A percentile compares a stretch with the other conserved stretches of the same genome.
phyloP scores from a whole-genome alignment of 805 yeast species.

The Wickerhamomyces mucosus region DNA sequence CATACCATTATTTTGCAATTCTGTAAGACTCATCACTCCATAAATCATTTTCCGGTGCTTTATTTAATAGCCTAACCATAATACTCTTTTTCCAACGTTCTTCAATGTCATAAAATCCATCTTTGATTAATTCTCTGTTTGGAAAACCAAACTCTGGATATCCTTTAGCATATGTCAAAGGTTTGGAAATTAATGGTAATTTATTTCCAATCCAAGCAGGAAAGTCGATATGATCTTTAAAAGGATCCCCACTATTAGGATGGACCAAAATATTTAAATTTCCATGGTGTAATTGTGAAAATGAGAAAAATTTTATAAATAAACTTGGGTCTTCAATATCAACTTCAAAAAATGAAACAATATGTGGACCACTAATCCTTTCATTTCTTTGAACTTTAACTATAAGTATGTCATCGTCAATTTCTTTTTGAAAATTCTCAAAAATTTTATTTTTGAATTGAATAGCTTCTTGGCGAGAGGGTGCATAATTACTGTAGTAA shows the following conservation, averaged over 20 bases:
- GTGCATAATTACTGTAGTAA: constrained; percentile 27
- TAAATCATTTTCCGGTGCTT: constrained; percentile 3
- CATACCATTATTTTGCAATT: too few relatives aligned
- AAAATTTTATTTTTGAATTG: constrained; percentile 31
- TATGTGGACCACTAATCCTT: constrained; percentile 30
- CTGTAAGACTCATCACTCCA: constrained; percentile 4
- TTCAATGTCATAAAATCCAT: constrained; percentile 8
- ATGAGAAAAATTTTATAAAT: constrained; percentile 33
- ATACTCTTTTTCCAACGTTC: constrained; percentile 4
- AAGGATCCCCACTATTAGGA: constrained; percentile 32
- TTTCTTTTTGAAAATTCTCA: constrained; percentile 18
- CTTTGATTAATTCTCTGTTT: constrained; percentile 4
- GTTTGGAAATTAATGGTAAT: constrained; percentile 12
- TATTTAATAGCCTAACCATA: constrained; percentile 8
- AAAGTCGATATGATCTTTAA: constrained; percentile 36
- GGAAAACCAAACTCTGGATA: constrained; percentile 10
- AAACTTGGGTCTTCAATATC: constrained; percentile 35
- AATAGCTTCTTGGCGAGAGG: constrained; percentile 26
- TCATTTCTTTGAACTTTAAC: constrained; percentile 7
- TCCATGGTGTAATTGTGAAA: constrained; percentile 41
- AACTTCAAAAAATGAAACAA: constrained; percentile 42
- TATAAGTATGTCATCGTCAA: constrained; percentile 18
- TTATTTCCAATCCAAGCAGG: constrained; percentile 46
- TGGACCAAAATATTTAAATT: constrained; percentile 41
- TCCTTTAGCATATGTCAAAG: constrained; percentile 1